These are phyloP conservation scores for Cardiospermum halicacabum DNA, from an alignment of 345 rosid species.

Conservation along the genomic window DNA sequence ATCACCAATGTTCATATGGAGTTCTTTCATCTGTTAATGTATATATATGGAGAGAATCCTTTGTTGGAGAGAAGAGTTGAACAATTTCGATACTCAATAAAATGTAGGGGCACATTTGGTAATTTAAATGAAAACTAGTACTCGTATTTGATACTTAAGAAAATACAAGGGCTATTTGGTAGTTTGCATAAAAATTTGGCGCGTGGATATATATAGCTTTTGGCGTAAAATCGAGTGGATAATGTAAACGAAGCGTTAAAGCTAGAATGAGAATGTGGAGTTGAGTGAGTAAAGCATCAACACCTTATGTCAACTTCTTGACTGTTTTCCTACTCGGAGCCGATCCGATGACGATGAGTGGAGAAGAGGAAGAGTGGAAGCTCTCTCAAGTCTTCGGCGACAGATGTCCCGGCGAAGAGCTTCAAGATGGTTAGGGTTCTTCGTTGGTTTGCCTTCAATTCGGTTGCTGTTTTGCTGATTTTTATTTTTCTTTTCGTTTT, in stretches of 20 bases:
- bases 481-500: not conserved
- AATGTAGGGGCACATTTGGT: too few relatives aligned
- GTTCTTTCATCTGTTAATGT: not conserved
- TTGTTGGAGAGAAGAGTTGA: too few relatives aligned
- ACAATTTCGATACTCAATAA: too few relatives aligned
- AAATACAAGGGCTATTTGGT: not conserved
- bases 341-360: slow-evolving; percentile 17
- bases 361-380: slow-evolving; percentile 40
- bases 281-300: not conserved
- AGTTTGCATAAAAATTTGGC: not conserved
- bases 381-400: slow-evolving; percentile 63
- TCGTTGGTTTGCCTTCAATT: not conserved
- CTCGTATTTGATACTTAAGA: not conserved
- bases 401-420: slow-evolving; percentile 39
- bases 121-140: too few relatives aligned
- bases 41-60: too few relatives aligned
- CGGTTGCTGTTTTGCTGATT: not conserved
- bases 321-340: not conserved
- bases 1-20: not conserved
- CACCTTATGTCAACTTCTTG: not conserved
- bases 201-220: not conserved
- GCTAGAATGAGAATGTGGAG: not conserved
- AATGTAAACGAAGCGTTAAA: not conserved
- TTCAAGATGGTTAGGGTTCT: slow-evolving; percentile 38
- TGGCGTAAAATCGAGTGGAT: not conserved